Percentiles rank a stretch among this genome's conserved stretches.
Evolutionary conservation across 345 rosid species (phyloP).

Genomic region (Bruguiera parviflora): DNA sequence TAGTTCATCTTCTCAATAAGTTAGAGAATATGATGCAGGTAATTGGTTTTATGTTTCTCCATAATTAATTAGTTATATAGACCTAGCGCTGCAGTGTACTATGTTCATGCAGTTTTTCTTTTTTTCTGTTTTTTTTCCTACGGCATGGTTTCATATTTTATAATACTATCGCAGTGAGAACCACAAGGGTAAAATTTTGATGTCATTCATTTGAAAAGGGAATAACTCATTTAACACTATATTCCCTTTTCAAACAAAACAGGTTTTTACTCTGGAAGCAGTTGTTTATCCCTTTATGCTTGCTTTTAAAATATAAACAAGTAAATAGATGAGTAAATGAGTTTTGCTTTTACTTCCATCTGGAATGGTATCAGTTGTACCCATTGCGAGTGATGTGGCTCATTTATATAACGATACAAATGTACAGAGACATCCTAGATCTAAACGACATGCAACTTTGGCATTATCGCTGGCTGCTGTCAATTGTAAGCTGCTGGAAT

Average conservation of each 20-base stretch:
- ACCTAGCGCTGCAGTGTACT: background rate
- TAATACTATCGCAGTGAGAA: background rate
- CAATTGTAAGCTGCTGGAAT: slow-evolving; percentile 36
- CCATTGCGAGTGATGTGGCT: slow-evolving; percentile 6
- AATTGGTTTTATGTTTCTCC: slow-evolving; percentile 9
- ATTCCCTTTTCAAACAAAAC: background rate
- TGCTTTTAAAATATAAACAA: background rate
- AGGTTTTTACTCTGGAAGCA: background rate
- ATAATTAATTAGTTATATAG: background rate
- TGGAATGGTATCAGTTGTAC: background rate
- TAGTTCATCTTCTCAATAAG: slow-evolving; percentile 59
- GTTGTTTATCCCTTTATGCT: background rate
- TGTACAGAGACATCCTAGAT: slow-evolving; percentile 46
- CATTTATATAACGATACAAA: slow-evolving; percentile 12
- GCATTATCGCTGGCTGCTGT: slow-evolving; percentile 45
- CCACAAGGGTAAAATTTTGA: background rate
- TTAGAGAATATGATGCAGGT: slow-evolving; percentile 52
- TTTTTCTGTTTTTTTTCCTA: no score
- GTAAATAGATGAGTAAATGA: background rate
- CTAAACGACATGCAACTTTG: slow-evolving; percentile 43
- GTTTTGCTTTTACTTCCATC: background rate
- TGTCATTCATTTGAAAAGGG: background rate
- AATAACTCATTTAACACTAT: background rate
- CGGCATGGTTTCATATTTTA: background rate
- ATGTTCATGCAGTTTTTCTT: no score